Evolutionary conservation across 495 filamentous ascomycete genomes (phyloP).

Genomic region (Aspergillus olivimuriae): DNA sequence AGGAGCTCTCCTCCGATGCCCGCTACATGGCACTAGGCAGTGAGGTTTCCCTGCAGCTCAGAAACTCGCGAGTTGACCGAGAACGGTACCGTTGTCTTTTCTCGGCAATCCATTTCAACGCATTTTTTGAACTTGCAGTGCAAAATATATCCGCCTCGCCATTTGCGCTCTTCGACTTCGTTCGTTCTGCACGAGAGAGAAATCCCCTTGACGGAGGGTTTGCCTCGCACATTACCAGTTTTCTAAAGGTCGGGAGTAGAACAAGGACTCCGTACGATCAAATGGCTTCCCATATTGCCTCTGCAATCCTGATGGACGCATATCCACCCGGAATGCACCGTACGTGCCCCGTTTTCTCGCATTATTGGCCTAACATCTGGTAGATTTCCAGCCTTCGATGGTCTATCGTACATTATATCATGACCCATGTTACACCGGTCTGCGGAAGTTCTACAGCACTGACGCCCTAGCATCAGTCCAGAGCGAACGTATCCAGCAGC

Average conservation of each 20-base stretch:
- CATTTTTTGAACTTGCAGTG: conserved; percentile 14
- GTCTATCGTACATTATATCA: conserved; percentile 15
- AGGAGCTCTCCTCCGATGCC: conserved; percentile 5
- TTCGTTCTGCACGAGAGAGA: conserved; percentile 7
- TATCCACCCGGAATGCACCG: conserved; percentile 22
- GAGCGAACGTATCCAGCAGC: conserved; percentile 2
- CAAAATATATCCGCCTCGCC: conserved; percentile 8
- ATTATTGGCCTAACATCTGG: not conserved
- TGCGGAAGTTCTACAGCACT: conserved; percentile 6
- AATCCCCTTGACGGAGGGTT: conserved; percentile 16
- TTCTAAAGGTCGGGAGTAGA: conserved; percentile 6
- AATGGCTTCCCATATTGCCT: conserved; percentile 16
- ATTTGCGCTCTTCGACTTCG: conserved; percentile 18
- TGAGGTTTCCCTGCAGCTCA: conserved; percentile 2
- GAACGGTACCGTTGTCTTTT: conserved; percentile 6
- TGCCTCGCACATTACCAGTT: conserved; percentile 12
- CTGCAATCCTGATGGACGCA: conserved; percentile 17
- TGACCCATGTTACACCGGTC: conserved; percentile 9
- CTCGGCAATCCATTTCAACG: conserved; percentile 15
- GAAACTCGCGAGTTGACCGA: not conserved
- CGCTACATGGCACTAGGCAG: conserved; percentile 3
- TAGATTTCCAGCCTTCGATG: conserved; percentile 13
- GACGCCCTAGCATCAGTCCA: conserved; percentile 5
- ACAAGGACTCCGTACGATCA: conserved; percentile 5
- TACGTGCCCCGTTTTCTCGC: conserved; percentile 4